These are phyloP conservation scores for Dioscorea alata DNA, from an alignment of 106 monocot species.

Conservation along the genomic window DNA sequence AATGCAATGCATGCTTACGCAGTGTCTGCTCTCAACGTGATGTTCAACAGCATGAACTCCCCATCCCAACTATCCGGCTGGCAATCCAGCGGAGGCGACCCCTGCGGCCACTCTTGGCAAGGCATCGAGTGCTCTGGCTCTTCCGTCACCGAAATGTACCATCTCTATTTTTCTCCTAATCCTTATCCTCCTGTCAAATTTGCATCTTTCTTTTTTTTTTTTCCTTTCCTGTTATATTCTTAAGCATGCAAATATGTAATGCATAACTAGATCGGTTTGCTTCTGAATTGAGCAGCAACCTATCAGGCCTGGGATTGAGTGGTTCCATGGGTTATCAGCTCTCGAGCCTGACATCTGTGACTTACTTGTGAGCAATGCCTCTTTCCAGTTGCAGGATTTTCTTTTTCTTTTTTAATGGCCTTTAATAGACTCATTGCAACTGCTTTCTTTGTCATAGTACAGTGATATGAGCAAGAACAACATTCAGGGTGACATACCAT, in stretches of 20 bases:
- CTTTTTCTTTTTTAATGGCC: constrained; percentile 4
- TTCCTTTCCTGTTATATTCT: not conserved
- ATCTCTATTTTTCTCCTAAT: not conserved
- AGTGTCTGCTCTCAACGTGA: constrained; percentile 90
- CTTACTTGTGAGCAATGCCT: constrained; percentile 64
- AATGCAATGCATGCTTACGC: constrained; percentile 7
- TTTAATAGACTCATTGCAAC: constrained; percentile 29
- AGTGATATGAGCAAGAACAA: constrained; percentile 98
- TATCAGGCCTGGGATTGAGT: constrained; percentile 71
- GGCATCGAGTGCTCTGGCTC: constrained; percentile 74
- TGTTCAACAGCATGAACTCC: constrained; percentile 66
- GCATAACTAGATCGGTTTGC: not conserved
- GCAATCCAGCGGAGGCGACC: constrained; percentile 72
- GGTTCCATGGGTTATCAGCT: constrained; percentile 93
- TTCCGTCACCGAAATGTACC: constrained; percentile 76
- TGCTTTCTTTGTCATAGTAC: constrained; percentile 59
- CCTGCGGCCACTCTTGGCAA: constrained; percentile 64
- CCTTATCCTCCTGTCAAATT: not conserved
- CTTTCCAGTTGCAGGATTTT: constrained; percentile 4
- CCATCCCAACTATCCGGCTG: constrained; percentile 65
- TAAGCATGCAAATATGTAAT: not conserved
- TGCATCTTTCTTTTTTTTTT: not conserved
- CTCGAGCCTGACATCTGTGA: constrained; percentile 87
- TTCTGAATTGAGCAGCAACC: constrained; percentile 36
- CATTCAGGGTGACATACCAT: constrained; percentile 84